Conservation (phyloP, 164 flowering plant species). For the Amborella trichopoda region DNA sequence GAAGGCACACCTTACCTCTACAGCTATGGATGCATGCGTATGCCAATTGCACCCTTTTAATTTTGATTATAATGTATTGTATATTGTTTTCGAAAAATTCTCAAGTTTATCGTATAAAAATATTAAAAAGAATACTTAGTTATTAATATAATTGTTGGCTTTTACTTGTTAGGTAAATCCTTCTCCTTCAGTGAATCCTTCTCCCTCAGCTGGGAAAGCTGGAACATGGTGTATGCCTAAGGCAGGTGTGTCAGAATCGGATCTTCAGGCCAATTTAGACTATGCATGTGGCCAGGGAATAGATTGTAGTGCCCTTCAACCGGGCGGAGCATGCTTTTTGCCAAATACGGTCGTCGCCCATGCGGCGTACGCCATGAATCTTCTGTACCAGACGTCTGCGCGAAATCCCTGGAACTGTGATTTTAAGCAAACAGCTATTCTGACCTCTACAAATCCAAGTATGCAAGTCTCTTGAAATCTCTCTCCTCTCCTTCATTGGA, state of each 20-base stretch:
- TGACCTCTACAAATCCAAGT: conserved; percentile 70
- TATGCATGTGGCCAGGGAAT: conserved; percentile 63
- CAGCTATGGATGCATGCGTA: too few species aligned
- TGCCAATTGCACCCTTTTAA: too few species aligned
- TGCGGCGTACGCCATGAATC: conserved; percentile 88
- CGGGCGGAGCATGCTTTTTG: conserved; percentile 66
- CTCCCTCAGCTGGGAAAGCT: conserved; percentile 18
- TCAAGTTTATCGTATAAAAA: too few species aligned
- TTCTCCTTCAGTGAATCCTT: conserved; percentile 20
- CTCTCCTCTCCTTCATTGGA: too few species aligned
- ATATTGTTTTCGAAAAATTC: too few species aligned
- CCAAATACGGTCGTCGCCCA: conserved; percentile 62
- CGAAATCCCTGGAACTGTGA: conserved; percentile 69
- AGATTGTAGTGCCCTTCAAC: conserved; percentile 61
- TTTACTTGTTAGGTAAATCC: too few species aligned
- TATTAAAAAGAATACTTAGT: too few species aligned
- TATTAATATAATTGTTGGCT: too few species aligned
- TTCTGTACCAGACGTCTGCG: conserved; percentile 47
- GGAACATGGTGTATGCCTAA: conserved; percentile 68
- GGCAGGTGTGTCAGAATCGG: conserved; percentile 39
- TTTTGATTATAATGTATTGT: too few species aligned
- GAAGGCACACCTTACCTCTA: too few species aligned
- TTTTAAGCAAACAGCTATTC: conserved; percentile 54
- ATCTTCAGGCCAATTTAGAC: conserved; percentile 60
- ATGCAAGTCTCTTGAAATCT: conserved; percentile 11